Evolutionary conservation across 768 basidiomycete genomes (phyloP).

Genomic region (Phlebiopsis flavidoalba): DNA sequence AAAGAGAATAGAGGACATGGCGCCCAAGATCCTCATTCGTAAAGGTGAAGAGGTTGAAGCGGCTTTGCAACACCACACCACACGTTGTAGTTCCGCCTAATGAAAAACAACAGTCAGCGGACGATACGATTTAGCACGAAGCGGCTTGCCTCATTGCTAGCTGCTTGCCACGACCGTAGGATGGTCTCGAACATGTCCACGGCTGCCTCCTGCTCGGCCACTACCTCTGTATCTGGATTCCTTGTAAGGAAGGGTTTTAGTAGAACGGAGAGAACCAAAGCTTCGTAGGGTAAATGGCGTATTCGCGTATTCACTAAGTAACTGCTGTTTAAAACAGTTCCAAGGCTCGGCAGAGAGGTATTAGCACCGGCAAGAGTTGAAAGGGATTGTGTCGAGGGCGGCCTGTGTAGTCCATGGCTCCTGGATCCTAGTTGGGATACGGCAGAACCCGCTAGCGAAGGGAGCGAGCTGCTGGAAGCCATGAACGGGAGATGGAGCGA

Average conservation of each 20-base stretch:
- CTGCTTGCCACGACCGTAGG: constrained; percentile 44
- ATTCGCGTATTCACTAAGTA: constrained; percentile 20
- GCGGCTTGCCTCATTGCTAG: background rate
- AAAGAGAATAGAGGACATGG: constrained; percentile 41
- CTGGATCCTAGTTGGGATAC: constrained; percentile 20
- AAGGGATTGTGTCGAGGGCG: constrained; percentile 38
- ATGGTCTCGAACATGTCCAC: constrained; percentile 59
- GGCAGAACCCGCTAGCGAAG: constrained; percentile 9
- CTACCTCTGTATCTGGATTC: constrained; percentile 29
- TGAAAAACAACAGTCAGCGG: constrained; percentile 14
- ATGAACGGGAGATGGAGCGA: constrained; percentile 28
- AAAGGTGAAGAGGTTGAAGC: constrained; percentile 38
- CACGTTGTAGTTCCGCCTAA: constrained; percentile 49
- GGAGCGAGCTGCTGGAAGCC: constrained; percentile 15
- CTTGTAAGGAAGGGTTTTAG: constrained; percentile 48
- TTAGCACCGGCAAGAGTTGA: constrained; percentile 21
- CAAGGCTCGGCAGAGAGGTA: constrained; percentile 41
- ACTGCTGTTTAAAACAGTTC: constrained; percentile 27
- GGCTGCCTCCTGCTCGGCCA: constrained; percentile 51
- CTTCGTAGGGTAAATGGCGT: constrained; percentile 48
- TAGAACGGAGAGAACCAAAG: constrained; percentile 52
- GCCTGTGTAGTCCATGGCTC: constrained; percentile 35
- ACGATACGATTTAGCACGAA: background rate
- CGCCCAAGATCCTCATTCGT: constrained; percentile 45
- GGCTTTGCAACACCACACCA: constrained; percentile 68